phyloP scores from a whole-genome alignment of 495 filamentous ascomycete species.

The Hypomontagnella monticulosa region DNA sequence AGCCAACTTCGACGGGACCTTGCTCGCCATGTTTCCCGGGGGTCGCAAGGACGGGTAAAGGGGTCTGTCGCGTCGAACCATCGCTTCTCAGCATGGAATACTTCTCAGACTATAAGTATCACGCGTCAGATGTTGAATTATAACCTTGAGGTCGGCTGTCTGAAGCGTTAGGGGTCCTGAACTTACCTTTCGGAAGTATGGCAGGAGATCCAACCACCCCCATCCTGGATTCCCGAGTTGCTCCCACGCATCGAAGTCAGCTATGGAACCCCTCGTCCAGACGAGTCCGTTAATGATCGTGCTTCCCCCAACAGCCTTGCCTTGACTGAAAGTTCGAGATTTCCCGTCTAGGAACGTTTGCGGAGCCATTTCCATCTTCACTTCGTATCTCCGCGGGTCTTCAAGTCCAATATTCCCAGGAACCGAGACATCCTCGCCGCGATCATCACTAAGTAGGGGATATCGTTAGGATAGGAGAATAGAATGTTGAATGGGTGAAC shows the following conservation, averaged over 20 bases:
- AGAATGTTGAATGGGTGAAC: neutral
- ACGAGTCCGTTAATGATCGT: slow-evolving; percentile 59
- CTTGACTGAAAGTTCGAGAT: slow-evolving; percentile 48
- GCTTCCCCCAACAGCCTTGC: slow-evolving; percentile 58
- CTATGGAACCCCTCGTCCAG: slow-evolving; percentile 53
- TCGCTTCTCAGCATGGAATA: slow-evolving; percentile 20
- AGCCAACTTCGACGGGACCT: slow-evolving; percentile 62
- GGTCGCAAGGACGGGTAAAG: slow-evolving; percentile 51
- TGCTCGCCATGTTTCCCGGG: slow-evolving; percentile 45
- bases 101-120: slow-evolving; percentile 23
- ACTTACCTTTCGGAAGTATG: slow-evolving; percentile 66
- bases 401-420: slow-evolving; percentile 46
- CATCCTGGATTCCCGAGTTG: slow-evolving; percentile 70
- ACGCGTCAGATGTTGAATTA: slow-evolving; percentile 30
- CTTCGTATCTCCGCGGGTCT: slow-evolving; percentile 40
- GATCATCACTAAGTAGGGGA: slow-evolving; percentile 38
- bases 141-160: neutral
- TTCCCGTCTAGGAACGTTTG: slow-evolving; percentile 51
- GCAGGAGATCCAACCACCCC: slow-evolving; percentile 66
- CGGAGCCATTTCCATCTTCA: slow-evolving; percentile 26
- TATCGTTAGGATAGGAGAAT: slow-evolving; percentile 17
- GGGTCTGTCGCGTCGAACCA: slow-evolving; percentile 43
- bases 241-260: slow-evolving; percentile 68
- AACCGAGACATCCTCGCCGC: slow-evolving; percentile 44
- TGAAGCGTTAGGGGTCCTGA: neutral